Base-by-base conservation (phyloP, 1,284 basidiomycete species). In the Ustilago esculenta region DNA sequence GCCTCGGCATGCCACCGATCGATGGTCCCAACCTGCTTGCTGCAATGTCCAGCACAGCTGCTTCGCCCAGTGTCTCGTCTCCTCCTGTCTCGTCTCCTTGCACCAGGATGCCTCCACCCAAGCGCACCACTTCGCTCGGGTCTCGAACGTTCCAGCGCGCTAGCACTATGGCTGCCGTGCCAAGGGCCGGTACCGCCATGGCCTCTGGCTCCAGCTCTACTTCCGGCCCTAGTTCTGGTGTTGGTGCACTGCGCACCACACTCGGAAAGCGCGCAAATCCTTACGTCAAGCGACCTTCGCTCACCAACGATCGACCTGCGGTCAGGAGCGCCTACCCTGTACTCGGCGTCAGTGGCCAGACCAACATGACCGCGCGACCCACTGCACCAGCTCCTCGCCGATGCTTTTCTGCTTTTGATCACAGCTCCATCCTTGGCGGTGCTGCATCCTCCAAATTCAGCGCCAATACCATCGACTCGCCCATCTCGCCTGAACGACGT, bases 251-350 rank as follows among this genome's bases (percentile, higher is more conserved):
- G 25, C 61, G 61, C 34, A 58, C 54, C 21, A 58, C 51, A 11
- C 39, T 76, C 14, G 74, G 74, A 45, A 76, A 76, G 59, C 67
- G 74, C 4, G 48, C 70, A 41, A 76, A 76, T 34, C 74, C 74
- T 7, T 75, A 76, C 48, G 56, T 58, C 50, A 73, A 69, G 54
- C 56, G 72, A 27, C 73, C 70, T 14, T 64, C 64, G 43, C 52
- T 67, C 23, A 37, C 34, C 35, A 47, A 60, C 21, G 53, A 49
- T 10, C 54, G 36, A 7, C 37, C 42, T 7, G 39, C 58, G 21
- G 36, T 64, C 50, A 61, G 65, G 54, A 73, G 69, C 37, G 70
- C 73, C n/a, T 70, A 67, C 30, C 57, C 73, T 3, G 67, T 66
- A 23, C 61, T 70, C 11, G 71, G 63, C 14, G 45, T 60, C 39